Conservation (phyloP, 2,329 filamentous ascomycete species). For the Colletotrichum chrysophilum region DNA sequence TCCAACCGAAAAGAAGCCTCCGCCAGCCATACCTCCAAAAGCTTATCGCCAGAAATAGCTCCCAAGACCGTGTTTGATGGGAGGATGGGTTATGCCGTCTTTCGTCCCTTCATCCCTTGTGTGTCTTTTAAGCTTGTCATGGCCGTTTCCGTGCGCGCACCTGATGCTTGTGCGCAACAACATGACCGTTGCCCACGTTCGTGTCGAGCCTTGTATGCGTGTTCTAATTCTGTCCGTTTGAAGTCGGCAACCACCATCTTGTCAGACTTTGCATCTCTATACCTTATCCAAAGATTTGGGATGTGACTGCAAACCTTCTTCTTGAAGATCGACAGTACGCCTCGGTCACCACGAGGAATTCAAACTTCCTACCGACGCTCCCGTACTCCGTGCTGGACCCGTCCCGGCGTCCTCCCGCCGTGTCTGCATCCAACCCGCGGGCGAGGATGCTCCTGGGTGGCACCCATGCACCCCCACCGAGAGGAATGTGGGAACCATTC, state of each 20-base stretch:
- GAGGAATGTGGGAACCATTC: not conserved
- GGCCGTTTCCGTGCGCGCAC: constrained; percentile 2
- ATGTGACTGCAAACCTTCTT: not conserved
- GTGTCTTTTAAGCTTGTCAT: constrained; percentile 18
- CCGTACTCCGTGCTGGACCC: not conserved
- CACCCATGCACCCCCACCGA: not conserved
- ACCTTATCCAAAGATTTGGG: constrained; percentile 6
- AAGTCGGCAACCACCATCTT: constrained; percentile 2
- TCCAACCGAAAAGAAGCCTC: not conserved
- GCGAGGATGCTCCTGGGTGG: not conserved
- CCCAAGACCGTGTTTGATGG: not conserved
- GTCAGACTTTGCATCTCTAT: not conserved
- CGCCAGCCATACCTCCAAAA: constrained; percentile 6
- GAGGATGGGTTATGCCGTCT: not conserved
- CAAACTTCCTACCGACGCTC: not conserved
- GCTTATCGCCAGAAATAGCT: constrained; percentile 20
- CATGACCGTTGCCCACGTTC: not conserved
- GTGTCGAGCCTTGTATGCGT: not conserved
- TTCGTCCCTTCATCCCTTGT: constrained; percentile 9
- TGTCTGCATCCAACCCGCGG: not conserved
- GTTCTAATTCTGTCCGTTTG: constrained; percentile 17
- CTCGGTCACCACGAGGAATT: not conserved
- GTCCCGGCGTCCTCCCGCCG: not conserved
- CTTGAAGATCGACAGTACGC: not conserved
- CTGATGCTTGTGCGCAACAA: not conserved